phyloP scores from a whole-genome alignment of 129 eudicot species.

The Escallonia rubra region DNA sequence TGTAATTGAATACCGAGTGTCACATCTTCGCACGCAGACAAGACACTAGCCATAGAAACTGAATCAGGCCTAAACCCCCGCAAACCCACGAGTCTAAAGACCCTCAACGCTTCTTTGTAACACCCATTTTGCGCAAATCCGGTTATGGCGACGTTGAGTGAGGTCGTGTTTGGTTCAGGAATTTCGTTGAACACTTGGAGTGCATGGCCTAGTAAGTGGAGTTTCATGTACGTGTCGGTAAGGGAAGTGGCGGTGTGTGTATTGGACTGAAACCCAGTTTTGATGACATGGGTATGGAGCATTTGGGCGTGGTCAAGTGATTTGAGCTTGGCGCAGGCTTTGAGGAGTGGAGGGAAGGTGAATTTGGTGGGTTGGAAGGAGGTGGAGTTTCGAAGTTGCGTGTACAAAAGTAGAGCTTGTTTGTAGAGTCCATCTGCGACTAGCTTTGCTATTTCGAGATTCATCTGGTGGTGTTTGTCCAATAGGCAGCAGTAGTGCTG shows the following conservation, averaged over 20 bases:
- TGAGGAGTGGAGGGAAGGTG: slow-evolving; percentile 72
- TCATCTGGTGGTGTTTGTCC: slow-evolving; percentile 23
- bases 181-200: slow-evolving; percentile 74
- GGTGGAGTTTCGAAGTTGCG: slow-evolving; percentile 39
- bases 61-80: slow-evolving; percentile 45
- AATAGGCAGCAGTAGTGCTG: too few species aligned
- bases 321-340: slow-evolving; percentile 61
- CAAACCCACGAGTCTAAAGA: slow-evolving; percentile 36
- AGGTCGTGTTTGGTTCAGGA: slow-evolving; percentile 38
- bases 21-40: slow-evolving; percentile 43
- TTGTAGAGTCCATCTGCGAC: slow-evolving; percentile 45
- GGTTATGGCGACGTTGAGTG: slow-evolving; percentile 42
- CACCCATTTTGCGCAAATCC: slow-evolving; percentile 47
- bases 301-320: slow-evolving; percentile 38
- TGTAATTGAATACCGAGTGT: slow-evolving; percentile 54
- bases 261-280: slow-evolving; percentile 44
- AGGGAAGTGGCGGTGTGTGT: slow-evolving; percentile 54
- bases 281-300: slow-evolving; percentile 64
- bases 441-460: slow-evolving; percentile 34
- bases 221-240: slow-evolving; percentile 40
- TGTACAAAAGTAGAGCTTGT: slow-evolving; percentile 49
- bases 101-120: slow-evolving; percentile 27
- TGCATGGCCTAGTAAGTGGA: slow-evolving; percentile 26
- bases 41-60: slow-evolving; percentile 50
- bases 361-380: slow-evolving; percentile 29